Conservation (phyloP, 2,329 filamentous ascomycete species). For the Fusarium drepaniforme region DNA sequence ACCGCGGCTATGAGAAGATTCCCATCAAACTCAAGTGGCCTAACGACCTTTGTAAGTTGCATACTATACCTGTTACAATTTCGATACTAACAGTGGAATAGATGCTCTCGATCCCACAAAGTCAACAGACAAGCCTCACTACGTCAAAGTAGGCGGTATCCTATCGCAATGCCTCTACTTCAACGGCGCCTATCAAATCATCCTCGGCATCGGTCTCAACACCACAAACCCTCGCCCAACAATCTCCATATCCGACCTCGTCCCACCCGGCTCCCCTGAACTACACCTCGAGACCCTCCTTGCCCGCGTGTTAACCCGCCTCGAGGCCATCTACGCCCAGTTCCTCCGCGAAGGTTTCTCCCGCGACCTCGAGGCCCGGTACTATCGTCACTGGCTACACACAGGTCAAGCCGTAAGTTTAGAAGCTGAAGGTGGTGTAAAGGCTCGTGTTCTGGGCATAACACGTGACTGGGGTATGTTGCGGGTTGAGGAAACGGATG, state of each 20-base stretch:
- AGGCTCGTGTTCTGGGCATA: slow-evolving; percentile 85
- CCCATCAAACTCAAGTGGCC: slow-evolving; percentile 96
- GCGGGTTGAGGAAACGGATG: slow-evolving; percentile 84
- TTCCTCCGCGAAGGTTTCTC: slow-evolving; percentile 85
- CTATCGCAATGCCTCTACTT: slow-evolving; percentile 90
- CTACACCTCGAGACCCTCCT: slow-evolving; percentile 85
- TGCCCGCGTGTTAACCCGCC: slow-evolving; percentile 80
- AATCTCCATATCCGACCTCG: slow-evolving; percentile 83
- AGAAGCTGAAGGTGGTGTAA: slow-evolving; percentile 81
- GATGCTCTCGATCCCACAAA: slow-evolving; percentile 75
- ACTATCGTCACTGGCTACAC: slow-evolving; percentile 90
- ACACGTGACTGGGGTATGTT: slow-evolving; percentile 92
- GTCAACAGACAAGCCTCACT: slow-evolving; percentile 61
- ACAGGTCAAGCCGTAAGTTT: slow-evolving; percentile 78
- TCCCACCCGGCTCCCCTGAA: slow-evolving; percentile 62
- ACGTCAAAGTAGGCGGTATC: slow-evolving; percentile 94
- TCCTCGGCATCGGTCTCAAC: slow-evolving; percentile 90
- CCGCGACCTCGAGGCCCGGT: slow-evolving; percentile 76
- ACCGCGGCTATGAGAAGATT: slow-evolving; percentile 77
- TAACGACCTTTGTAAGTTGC: slow-evolving; percentile 83
- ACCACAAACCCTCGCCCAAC: slow-evolving; percentile 87
- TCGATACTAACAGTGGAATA: slow-evolving; percentile 36
- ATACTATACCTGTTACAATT: rapidly evolving
- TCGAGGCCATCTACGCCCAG: slow-evolving; percentile 81
- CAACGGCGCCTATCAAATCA: slow-evolving; percentile 81